Evolutionary conservation across 495 filamentous ascomycete genomes (phyloP), one percentile per base, ranked within the genome.

Genomic region (Tuber borchii): DNA sequence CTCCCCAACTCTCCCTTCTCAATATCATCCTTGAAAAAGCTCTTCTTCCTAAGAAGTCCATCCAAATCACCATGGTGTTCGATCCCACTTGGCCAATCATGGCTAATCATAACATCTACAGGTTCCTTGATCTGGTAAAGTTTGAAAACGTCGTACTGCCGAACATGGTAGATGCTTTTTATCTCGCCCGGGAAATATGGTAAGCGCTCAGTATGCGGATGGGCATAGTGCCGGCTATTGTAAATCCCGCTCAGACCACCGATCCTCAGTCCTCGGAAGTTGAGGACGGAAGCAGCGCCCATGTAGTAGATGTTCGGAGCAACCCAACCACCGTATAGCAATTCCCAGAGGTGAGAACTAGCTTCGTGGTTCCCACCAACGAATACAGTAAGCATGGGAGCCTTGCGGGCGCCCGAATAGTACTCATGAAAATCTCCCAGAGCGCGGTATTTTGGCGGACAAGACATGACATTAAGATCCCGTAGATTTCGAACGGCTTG

Each of bases 241-340:
- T 93, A 97, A 75, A 98, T 99, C 7, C 95, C 96, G 37, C 91
- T 93, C 85, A 98, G 86, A 0, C 90, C 94, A n/a, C 92, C 91
- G 75, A 99, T 97, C 5, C 95, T 90, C 31, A 98, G 84, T 2
- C 91, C 89, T 4, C 94, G 94, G 71, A 93, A 87, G 22, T 91
- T 90, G 9, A 99, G 80, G 14, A 97, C 90, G 79, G 94, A 96
- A 40, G 95, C 92, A 19, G 94, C 93, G 65, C 95, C 95, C 79
- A 98, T 84, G 85, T 97, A 99, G 86, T 96, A 99, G 72, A 99
- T 99, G 73, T 95, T 97, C 26, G 92, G 94, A 1, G 95, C 95
- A 2, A 93, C 95, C 95, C 95, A 99, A 51, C 95, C 95, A 61
- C 95, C 95, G 83, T 98, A 97, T 85, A 81, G 96, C 4, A 99